Evolutionary conservation across 1,139 yeast species (phyloP).

Genomic region (Candida sanyaensis): DNA sequence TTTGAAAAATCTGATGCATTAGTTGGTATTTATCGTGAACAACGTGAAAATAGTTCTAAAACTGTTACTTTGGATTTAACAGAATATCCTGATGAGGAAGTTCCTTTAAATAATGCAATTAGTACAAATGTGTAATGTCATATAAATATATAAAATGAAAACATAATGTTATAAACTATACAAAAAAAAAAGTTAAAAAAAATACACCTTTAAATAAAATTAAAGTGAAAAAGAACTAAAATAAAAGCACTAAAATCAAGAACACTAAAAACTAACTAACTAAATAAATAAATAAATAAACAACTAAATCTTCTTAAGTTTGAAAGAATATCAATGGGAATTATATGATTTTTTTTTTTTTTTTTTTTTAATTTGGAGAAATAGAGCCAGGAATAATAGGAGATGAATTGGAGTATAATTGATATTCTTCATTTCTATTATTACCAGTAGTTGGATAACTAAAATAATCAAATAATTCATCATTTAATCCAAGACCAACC

Average conservation of each 20-base stretch:
- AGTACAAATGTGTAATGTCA: too few relatives aligned
- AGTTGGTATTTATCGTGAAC: slow-evolving; percentile 93
- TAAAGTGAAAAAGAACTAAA: too few relatives aligned
- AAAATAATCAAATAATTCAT: not conserved
- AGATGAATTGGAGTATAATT: not conserved
- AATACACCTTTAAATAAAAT: too few relatives aligned
- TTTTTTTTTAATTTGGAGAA: not conserved
- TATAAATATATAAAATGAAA: too few relatives aligned
- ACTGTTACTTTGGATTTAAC: slow-evolving; percentile 75
- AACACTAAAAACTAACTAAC: too few relatives aligned
- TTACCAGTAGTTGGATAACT: not conserved
- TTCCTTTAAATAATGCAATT: slow-evolving; percentile 16
- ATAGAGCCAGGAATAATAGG: not conserved
- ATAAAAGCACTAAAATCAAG: too few relatives aligned
- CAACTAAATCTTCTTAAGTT: not conserved
- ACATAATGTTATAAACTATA: too few relatives aligned
- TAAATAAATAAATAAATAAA: not conserved
- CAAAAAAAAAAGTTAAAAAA: too few relatives aligned
- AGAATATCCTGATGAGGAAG: slow-evolving; percentile 52
- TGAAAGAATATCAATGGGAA: not conserved
- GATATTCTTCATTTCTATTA: not conserved
- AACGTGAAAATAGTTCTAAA: slow-evolving; percentile 69
- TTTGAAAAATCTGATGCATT: slow-evolving; percentile 88
- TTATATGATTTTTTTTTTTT: too few relatives aligned
- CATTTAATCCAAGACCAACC: not conserved